phyloP scores from a whole-genome alignment of 176 grass and related monocot species.

The Raddia guianensis region DNA sequence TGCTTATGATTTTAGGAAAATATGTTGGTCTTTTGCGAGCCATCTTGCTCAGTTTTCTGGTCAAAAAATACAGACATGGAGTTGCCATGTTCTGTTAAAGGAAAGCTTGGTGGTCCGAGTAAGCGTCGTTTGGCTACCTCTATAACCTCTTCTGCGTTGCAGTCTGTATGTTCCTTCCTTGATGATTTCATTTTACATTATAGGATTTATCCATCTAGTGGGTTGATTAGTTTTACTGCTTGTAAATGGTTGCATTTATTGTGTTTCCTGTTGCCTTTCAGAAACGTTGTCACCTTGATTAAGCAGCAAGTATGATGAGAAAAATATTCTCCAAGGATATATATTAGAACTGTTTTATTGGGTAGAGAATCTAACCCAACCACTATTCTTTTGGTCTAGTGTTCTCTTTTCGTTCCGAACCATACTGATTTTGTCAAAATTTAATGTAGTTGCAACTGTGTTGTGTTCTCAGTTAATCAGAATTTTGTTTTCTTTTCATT shows the following conservation, averaged over 20 bases:
- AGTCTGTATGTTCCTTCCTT: conserved; percentile 66
- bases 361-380: background rate
- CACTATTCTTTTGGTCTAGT: background rate
- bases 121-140: conserved; percentile 70
- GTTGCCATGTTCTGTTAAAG: conserved; percentile 85
- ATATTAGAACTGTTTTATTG: background rate
- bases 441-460: conserved; percentile 6
- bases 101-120: conserved; percentile 90
- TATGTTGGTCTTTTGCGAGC: conserved; percentile 56
- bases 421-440: conserved; percentile 22
- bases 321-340: background rate
- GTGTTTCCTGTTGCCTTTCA: conserved; percentile 25
- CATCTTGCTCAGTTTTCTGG: conserved; percentile 70
- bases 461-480: background rate
- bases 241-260: conserved; percentile 25
- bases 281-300: conserved; percentile 21
- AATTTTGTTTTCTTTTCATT: background rate
- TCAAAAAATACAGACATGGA: conserved; percentile 52
- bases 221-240: background rate
- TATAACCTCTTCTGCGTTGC: conserved; percentile 73
- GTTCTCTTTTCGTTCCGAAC: conserved; percentile 20
- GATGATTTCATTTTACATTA: conserved; percentile 13
- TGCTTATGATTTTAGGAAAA: conserved; percentile 62
- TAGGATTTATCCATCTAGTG: background rate
- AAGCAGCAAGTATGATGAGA: conserved; percentile 2